Evolutionary conservation across 305 asterid genomes (phyloP).

Genomic region (Stenogyne calaminthoides): DNA sequence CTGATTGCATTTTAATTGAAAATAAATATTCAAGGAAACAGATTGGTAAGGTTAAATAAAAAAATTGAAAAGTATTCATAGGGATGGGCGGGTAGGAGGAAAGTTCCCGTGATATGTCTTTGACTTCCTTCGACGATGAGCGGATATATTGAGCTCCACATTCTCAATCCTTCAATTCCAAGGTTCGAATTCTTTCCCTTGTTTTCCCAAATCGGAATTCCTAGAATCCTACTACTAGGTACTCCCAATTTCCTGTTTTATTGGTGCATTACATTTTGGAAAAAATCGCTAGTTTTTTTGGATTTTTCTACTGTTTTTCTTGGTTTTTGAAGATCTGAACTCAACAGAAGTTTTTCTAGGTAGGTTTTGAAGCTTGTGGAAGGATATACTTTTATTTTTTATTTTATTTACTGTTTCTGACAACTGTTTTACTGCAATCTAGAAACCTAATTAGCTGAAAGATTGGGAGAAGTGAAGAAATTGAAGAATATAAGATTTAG

Average conservation of each 20-base stretch:
- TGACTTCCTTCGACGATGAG: conserved; percentile 14
- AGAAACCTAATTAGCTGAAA: conserved; percentile 31
- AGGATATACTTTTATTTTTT: neutral
- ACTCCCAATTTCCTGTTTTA: neutral
- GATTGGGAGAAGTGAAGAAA: conserved; percentile 26
- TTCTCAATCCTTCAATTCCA: conserved; percentile 16
- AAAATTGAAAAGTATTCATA: neutral
- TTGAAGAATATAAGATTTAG: conserved; percentile 13
- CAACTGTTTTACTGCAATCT: conserved; percentile 27
- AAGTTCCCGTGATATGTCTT: conserved; percentile 17
- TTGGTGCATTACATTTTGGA: neutral
- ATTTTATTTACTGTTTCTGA: conserved; percentile 20
- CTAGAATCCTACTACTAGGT: neutral
- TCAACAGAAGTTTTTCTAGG: neutral
- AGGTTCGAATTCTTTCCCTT: conserved; percentile 6
- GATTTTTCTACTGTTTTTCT: neutral
- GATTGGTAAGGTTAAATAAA: neutral
- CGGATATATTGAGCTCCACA: conserved; percentile 18
- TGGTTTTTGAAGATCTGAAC: conserved; percentile 26
- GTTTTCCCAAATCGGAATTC: conserved; percentile 3
- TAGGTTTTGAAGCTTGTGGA: conserved; percentile 33
- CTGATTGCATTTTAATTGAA: neutral
- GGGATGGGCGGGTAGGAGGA: conserved; percentile 22
- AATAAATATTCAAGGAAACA: neutral
- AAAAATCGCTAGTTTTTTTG: conserved; percentile 13